Evolutionary conservation across 306 rosid genomes (phyloP), one percentile per base, ranked within the genome.

Genomic region (Crotalaria pallida): DNA sequence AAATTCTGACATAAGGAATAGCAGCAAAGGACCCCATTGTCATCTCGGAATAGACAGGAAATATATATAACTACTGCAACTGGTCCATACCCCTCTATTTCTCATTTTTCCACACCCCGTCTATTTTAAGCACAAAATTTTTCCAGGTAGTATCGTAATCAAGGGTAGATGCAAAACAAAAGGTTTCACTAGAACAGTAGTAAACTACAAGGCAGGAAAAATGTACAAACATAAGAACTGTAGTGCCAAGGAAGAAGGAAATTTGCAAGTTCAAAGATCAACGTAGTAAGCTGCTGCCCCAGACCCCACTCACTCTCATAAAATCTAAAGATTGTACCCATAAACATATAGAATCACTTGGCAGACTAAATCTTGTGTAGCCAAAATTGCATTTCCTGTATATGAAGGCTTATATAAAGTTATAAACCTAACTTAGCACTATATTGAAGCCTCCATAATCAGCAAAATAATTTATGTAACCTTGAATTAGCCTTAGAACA

Each of bases 321-420:
- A 60, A 36, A 60, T 34, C 61, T 48, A 49, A 48, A 60, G 13
- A 16, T 49, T 23, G 66, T n/a, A 74, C 40, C 40, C 66, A 74
- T 22, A 65, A 55, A 33, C 15, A 61, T 29, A 23, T 29, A 74
- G 49, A 55, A 40, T 18, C 63, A 26, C 29, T 4, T 24, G 27
- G 41, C 9, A 36, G 2, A 16, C 16, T 9, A 73, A 51, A 38
- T 23, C 34, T 62, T 36, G 31, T 40, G 23, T 69, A 48, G 64
- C 29, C 22, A 33, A 22, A 15, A 34, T 21, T 50, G 31, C 56
- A 33, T 51, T 73, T 63, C 63, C 31, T 21, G 50, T 27, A 63
- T 43, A 45, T 50, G 17, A 22, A 62, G 53, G 34, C 49, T 19
- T 47, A 9, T 19, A 13, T 60, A 36, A 2, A 38, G 52, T 34